phyloP scores from a whole-genome alignment of 345 rosid species.

The Rhodamnia argentea region DNA sequence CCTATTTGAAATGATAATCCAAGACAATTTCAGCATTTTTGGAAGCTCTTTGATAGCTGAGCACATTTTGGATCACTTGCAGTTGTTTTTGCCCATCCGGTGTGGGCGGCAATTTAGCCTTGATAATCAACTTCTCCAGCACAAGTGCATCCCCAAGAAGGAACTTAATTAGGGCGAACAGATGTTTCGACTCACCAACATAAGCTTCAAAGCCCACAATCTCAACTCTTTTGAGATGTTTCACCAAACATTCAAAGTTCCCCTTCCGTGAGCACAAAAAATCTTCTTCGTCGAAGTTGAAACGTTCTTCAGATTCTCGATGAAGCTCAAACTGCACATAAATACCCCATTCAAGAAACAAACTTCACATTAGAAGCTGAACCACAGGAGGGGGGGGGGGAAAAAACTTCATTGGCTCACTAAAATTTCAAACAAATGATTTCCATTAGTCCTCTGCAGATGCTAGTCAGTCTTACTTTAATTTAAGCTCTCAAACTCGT shows the following conservation, averaged over 20 bases:
- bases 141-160: neutral
- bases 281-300: neutral
- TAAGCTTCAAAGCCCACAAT: neutral
- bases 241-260: neutral
- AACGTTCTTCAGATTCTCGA: neutral
- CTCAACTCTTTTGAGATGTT: neutral
- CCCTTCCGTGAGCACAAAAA: neutral
- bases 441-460: neutral
- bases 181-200: neutral
- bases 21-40: neutral
- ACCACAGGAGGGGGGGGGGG: neutral
- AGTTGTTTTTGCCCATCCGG: neutral
- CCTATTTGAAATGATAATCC: neutral
- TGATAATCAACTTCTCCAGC: constrained; percentile 1
- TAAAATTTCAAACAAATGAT: neutral
- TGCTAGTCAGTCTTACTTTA: neutral
- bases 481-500: neutral
- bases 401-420: neutral
- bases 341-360: neutral
- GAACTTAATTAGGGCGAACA: neutral
- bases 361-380: neutral
- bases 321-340: neutral
- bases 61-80: neutral
- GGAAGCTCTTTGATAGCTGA: neutral
- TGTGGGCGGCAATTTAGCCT: neutral